Evolutionary conservation across 169 alveolate species (phyloP), one percentile per base, ranked within the genome.

Genomic region (Babesia ovis): DNA sequence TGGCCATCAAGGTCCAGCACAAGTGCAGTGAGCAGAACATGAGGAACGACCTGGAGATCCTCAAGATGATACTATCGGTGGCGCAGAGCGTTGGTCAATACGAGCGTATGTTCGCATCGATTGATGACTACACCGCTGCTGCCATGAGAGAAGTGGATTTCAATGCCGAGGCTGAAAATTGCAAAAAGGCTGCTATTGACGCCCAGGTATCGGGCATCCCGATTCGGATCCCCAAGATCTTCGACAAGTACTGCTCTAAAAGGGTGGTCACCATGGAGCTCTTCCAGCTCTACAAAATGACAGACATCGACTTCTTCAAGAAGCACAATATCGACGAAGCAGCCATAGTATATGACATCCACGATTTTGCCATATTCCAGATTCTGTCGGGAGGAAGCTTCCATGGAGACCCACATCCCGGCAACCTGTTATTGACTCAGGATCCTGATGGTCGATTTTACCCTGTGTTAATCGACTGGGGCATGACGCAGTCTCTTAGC

Each of bases 391-490:
- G 69, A 43, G 97, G 96, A 16, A 86, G 85, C 61, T 91, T 94
- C 53, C 97, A 94, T 69, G 96, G 94, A n/a, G 97, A 94, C 54
- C 97, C 97, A 1, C 97, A 94, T 66, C 97, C 97, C 6, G 97
- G 97, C 14, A 94, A 94, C 76, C 73, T 93, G 20, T 84, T 89
- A 27, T 93, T 94, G 23, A 85, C 85, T 60, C 57, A 83, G 27
- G 61, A 60, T 25, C 48, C 22, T 31, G 89, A 81, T 42, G 69
- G 59, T n/a, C 71, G 34, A 29, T 53, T 46, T 16, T 71, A 81
- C 59, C 84, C 84, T 9, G 89, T 72, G 34, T 58, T 81, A 35
- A 60, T 81, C 2, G 89, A 81, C 37, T 81, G 89, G 89, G 89
- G 89, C 1, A 60, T 71, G 58, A 62, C 84, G 6, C 69, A 76